Percentiles rank a stretch among this genome's conserved stretches.
These are phyloP conservation scores for Hyphopichia fennica DNA, from an alignment of 1,139 yeast species.

Conservation along the genomic window DNA sequence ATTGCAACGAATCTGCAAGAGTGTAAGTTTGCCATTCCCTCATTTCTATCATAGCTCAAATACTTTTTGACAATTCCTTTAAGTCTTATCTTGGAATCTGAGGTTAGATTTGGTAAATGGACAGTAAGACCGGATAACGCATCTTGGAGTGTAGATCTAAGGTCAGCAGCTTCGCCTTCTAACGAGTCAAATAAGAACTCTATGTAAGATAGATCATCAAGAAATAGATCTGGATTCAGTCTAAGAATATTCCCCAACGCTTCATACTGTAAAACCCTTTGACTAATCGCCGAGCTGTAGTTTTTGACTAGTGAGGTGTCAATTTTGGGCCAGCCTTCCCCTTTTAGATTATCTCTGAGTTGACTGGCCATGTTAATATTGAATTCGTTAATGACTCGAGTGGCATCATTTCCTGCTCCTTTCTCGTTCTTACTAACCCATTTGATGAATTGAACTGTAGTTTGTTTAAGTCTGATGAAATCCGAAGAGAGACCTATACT, in stretches of 20 bases:
- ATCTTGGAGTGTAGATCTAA: constrained; percentile 71
- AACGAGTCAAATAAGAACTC: constrained; percentile 75
- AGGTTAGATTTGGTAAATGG: constrained; percentile 44
- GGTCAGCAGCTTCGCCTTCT: constrained; percentile 60
- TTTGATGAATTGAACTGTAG: constrained; percentile 61
- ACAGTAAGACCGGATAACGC: constrained; percentile 62
- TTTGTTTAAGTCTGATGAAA: constrained; percentile 43
- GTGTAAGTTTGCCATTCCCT: constrained; percentile 23
- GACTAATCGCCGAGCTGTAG: constrained; percentile 29
- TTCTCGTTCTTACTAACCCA: constrained; percentile 41
- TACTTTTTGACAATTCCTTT: constrained; percentile 42
- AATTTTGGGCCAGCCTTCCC: constrained; percentile 62
- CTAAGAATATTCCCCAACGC: constrained; percentile 68
- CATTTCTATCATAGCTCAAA: constrained; percentile 25
- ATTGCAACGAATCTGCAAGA: constrained; percentile 62
- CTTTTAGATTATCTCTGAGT: constrained; percentile 49
- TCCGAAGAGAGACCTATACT: constrained; percentile 60
- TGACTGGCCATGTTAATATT: constrained; percentile 48
- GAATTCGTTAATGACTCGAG: constrained; percentile 19
- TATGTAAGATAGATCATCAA: constrained; percentile 50
- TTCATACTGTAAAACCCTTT: constrained; percentile 72
- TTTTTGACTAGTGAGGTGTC: constrained; percentile 32
- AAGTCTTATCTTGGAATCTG: constrained; percentile 39
- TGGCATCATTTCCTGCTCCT: constrained; percentile 13
- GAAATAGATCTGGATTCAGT: constrained; percentile 46